Percentiles rank a stretch among this genome's conserved stretches.
These are phyloP conservation scores for Aquilaria agallochum DNA, from an alignment of 441 rosid species.

Conservation along the genomic window DNA sequence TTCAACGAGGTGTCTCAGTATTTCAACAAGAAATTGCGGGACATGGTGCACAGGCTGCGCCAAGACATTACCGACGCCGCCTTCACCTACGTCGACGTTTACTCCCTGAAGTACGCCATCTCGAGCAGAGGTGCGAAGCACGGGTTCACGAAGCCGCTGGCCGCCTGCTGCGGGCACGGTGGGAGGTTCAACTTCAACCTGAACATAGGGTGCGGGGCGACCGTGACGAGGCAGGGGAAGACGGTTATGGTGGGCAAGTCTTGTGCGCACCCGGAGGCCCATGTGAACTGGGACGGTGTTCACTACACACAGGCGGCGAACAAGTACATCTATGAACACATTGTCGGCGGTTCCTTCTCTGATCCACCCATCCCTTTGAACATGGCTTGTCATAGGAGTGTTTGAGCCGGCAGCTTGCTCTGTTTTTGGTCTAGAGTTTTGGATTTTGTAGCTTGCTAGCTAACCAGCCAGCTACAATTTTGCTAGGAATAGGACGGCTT, in stretches of 20 bases:
- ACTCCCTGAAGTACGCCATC: slow-evolving; percentile 41
- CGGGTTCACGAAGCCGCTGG: slow-evolving; percentile 48
- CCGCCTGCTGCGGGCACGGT: slow-evolving; percentile 89
- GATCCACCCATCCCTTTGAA: slow-evolving; percentile 30
- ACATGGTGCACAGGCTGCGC: slow-evolving; percentile 27
- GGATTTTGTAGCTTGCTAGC: too few species aligned
- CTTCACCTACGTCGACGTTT: slow-evolving; percentile 44
- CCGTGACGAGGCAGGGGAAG: slow-evolving; percentile 33
- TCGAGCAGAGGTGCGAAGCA: slow-evolving; percentile 38
- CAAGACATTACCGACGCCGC: slow-evolving; percentile 34
- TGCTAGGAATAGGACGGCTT: too few species aligned
- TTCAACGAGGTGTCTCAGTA: slow-evolving; percentile 51
- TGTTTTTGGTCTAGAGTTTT: too few species aligned
- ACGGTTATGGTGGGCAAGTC: slow-evolving; percentile 43
- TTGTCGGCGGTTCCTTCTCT: slow-evolving; percentile 39
- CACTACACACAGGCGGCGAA: slow-evolving; percentile 78
- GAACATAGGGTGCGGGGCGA: slow-evolving; percentile 53
- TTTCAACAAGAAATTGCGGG: slow-evolving; percentile 32
- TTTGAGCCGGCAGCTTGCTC: too few species aligned
- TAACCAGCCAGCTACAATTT: too few species aligned
- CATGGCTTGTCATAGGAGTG: slow-evolving; percentile 36
- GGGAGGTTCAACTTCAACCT: slow-evolving; percentile 72
- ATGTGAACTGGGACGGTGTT: slow-evolving; percentile 76
- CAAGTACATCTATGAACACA: slow-evolving; percentile 46
- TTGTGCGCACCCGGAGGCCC: slow-evolving; percentile 48